Conservation (phyloP, 192 early-diverging fungal species). For the Lunasporangiospora selenospora region DNA sequence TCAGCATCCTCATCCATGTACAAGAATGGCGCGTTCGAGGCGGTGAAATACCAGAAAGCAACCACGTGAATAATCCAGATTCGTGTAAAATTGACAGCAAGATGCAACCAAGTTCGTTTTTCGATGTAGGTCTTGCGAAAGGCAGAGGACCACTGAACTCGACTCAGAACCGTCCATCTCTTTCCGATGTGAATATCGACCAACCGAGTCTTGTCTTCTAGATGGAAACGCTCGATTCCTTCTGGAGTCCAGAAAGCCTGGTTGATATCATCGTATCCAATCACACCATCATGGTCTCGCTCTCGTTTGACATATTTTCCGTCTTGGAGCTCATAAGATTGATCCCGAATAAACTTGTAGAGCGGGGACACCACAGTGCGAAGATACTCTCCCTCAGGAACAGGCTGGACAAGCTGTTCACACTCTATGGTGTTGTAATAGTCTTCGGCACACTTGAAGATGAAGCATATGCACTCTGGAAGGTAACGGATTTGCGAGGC, state of each 20-base stretch:
- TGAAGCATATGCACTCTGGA: slow-evolving; percentile 78
- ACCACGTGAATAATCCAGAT: slow-evolving; percentile 87
- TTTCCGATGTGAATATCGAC: slow-evolving; percentile 66
- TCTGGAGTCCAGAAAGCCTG: slow-evolving; percentile 83
- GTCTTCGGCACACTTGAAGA: slow-evolving; percentile 76
- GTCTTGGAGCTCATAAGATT: slow-evolving; percentile 72
- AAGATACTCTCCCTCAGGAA: slow-evolving; percentile 74
- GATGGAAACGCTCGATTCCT: slow-evolving; percentile 61
- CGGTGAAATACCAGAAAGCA: slow-evolving; percentile 82
- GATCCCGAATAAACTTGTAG: slow-evolving; percentile 77
- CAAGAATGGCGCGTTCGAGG: slow-evolving; percentile 70
- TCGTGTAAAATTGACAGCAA: slow-evolving; percentile 83
- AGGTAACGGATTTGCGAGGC: slow-evolving; percentile 77
- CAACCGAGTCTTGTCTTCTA: slow-evolving; percentile 64
- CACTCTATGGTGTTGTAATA: slow-evolving; percentile 60
- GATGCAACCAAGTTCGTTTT: slow-evolving; percentile 83
- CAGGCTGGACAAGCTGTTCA: slow-evolving; percentile 58
- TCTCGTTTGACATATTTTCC: slow-evolving; percentile 78
- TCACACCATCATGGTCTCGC: slow-evolving; percentile 75
- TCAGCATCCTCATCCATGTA: slow-evolving; percentile 60
- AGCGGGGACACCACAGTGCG: slow-evolving; percentile 72
- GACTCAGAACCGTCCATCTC: slow-evolving; percentile 65
- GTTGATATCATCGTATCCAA: slow-evolving; percentile 88
- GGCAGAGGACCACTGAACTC: slow-evolving; percentile 73
- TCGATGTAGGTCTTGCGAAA: slow-evolving; percentile 88